Evolutionary conservation across 345 rosid species (phyloP).

Genomic region (Microcos paniculata): DNA sequence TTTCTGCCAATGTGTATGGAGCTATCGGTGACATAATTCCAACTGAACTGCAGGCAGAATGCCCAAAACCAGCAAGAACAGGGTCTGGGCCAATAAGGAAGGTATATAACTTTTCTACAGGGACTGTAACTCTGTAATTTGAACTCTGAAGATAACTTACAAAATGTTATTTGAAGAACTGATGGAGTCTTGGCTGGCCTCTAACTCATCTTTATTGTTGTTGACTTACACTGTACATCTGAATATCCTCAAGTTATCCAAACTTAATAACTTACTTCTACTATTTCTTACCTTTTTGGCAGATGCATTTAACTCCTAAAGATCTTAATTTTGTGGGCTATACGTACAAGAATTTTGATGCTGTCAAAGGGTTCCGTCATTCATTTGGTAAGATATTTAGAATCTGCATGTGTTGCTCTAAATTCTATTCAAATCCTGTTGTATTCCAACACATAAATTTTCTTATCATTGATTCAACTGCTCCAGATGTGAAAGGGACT

Average conservation of each 20-base stretch:
- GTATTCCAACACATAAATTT: background rate
- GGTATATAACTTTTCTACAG: slow-evolving; percentile 38
- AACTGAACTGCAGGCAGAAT: slow-evolving; percentile 43
- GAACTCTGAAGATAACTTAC: background rate
- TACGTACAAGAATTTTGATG: slow-evolving; percentile 85
- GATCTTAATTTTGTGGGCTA: slow-evolving; percentile 89
- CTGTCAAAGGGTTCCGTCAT: slow-evolving; percentile 58
- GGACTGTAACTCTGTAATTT: background rate
- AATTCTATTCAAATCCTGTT: background rate
- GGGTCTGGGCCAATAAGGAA: slow-evolving; percentile 81
- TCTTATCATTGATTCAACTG: slow-evolving; percentile 14
- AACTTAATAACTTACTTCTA: background rate
- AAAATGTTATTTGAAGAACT: background rate
- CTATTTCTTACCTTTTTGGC: slow-evolving; percentile 20
- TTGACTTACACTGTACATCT: background rate
- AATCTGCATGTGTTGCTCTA: background rate
- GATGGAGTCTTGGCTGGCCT: background rate
- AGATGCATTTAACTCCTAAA: slow-evolving; percentile 60
- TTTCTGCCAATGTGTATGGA: background rate
- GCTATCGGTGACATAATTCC: background rate
- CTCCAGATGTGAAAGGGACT: slow-evolving; percentile 43
- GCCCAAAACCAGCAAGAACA: slow-evolving; percentile 44
- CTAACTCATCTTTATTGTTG: background rate
- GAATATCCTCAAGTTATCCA: background rate
- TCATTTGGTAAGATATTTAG: slow-evolving; percentile 46